phyloP scores from a whole-genome alignment of 306 rosid genomes.

The Canavalia gladiata region DNA sequence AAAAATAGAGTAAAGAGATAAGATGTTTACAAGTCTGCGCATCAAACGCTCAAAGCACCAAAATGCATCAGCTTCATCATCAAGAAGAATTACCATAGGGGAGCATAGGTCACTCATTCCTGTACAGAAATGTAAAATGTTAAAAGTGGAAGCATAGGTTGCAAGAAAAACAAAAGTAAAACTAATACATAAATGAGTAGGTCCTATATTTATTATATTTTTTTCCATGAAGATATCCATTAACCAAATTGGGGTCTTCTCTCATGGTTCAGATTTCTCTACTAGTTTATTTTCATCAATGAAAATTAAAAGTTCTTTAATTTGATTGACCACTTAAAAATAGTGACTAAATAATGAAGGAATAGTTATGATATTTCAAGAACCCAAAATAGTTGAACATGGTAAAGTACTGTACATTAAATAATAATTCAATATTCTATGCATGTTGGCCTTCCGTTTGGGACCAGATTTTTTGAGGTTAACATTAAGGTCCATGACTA shows the following conservation, averaged over 20 bases:
- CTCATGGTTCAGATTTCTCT: constrained; percentile 12
- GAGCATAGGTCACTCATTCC: constrained; percentile 99
- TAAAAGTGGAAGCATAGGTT: constrained; percentile 46
- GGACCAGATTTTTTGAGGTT: not conserved
- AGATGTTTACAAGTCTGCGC: constrained; percentile 90
- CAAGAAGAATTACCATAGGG: constrained; percentile 96
- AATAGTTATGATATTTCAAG: not conserved
- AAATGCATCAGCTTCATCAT: constrained; percentile 98
- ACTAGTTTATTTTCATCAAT: not conserved
- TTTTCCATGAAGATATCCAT: constrained; percentile 24
- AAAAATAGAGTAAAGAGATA: constrained; percentile 36
- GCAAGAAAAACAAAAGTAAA: constrained; percentile 22
- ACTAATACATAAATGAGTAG: constrained; percentile 2
- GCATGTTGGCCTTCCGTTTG: constrained; percentile 4
- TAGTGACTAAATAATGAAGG: not conserved
- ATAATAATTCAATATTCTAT: not conserved
- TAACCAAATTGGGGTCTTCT: constrained; percentile 13
- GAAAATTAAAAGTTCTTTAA: constrained; percentile 25
- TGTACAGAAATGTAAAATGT: constrained; percentile 57
- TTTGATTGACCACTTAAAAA: constrained; percentile 20
- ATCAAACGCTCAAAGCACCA: constrained; percentile 99
- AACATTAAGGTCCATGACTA: constrained; percentile 9
- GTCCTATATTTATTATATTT: not conserved
- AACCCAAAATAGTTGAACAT: not conserved
- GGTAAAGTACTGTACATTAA: not conserved